These are phyloP conservation scores for Centaurea solstitialis DNA, from an alignment of 129 eudicot species.

Conservation along the genomic window DNA sequence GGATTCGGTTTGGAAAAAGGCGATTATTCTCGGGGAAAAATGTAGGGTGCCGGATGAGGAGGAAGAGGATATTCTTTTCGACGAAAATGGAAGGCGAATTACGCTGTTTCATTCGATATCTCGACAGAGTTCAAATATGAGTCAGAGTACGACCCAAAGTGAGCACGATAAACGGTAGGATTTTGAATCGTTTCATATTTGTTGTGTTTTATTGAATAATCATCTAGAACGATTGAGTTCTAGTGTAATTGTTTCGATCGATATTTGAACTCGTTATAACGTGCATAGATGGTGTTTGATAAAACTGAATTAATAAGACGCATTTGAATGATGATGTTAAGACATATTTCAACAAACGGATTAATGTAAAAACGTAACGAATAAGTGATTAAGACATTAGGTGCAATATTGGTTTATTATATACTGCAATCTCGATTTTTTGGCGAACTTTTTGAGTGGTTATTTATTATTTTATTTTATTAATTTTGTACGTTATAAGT, in stretches of 20 bases:
- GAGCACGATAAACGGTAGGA: constrained; percentile 8
- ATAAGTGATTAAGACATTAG: neutral
- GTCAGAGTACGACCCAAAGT: constrained; percentile 20
- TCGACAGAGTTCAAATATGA: constrained; percentile 31
- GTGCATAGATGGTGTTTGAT: neutral
- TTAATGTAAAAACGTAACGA: neutral
- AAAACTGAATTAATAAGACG: neutral
- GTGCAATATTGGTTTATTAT: no score
- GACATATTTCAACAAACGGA: neutral
- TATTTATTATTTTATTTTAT: no score
- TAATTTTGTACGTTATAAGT: no score
- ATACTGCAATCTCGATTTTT: no score
- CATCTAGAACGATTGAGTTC: neutral
- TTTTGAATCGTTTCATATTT: neutral
- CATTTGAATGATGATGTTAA: neutral
- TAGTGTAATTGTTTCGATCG: neutral
- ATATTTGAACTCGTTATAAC: neutral
- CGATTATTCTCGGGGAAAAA: constrained; percentile 73
- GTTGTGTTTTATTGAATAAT: neutral
- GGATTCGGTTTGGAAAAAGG: constrained; percentile 74
- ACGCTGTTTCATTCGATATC: constrained; percentile 47
- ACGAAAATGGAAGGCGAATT: constrained; percentile 55
- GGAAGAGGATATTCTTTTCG: constrained; percentile 48
- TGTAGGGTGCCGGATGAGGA: constrained; percentile 66
- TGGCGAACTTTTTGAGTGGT: no score